Percentiles rank a stretch among this genome's conserved stretches.
phyloP scores from a whole-genome alignment of 495 filamentous ascomycete species.

The Penicillium coffeae region DNA sequence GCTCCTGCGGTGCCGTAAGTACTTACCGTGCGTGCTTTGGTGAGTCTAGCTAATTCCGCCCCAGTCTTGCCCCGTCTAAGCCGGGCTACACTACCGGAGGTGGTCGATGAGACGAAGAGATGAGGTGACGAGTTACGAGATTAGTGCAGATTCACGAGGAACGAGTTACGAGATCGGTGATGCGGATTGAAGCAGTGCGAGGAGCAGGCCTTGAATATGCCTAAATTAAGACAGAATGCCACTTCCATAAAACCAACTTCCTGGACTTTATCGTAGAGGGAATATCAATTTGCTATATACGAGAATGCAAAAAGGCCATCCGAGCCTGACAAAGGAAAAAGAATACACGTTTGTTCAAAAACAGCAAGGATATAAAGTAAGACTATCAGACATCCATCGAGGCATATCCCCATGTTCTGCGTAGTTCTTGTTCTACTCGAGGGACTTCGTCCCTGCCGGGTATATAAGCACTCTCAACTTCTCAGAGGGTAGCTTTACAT shows the following conservation, averaged over 20 bases:
- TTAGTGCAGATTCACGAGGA: too few species aligned
- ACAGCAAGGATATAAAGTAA: slow-evolving; percentile 22
- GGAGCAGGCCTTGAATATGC: not conserved
- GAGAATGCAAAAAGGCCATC: slow-evolving; percentile 9
- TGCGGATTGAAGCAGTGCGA: too few species aligned
- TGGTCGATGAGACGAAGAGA: slow-evolving; percentile 1
- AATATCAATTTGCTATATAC: slow-evolving; percentile 19
- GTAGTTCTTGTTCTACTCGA: not conserved
- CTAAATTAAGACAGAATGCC: not conserved
- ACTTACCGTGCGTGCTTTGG: not conserved
- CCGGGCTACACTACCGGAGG: not conserved
- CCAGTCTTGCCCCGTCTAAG: slow-evolving; percentile 29
- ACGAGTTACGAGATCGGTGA: slow-evolving; percentile 2
- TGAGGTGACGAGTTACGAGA: slow-evolving; percentile 2
- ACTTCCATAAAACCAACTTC: not conserved
- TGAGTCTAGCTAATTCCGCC: slow-evolving; percentile 6
- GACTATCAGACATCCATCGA: not conserved
- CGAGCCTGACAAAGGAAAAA: slow-evolving; percentile 5
- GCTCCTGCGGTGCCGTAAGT: slow-evolving; percentile 36
- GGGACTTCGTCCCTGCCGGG: not conserved
- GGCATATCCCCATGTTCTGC: not conserved
- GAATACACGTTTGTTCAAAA: slow-evolving; percentile 11
- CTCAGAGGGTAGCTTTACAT: not conserved
- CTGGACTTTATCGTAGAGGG: not conserved
- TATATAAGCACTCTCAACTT: not conserved